Evolutionary conservation across 768 basidiomycete genomes (phyloP), one percentile per base, ranked within the genome.

Genomic region (Amanita rubescens): DNA sequence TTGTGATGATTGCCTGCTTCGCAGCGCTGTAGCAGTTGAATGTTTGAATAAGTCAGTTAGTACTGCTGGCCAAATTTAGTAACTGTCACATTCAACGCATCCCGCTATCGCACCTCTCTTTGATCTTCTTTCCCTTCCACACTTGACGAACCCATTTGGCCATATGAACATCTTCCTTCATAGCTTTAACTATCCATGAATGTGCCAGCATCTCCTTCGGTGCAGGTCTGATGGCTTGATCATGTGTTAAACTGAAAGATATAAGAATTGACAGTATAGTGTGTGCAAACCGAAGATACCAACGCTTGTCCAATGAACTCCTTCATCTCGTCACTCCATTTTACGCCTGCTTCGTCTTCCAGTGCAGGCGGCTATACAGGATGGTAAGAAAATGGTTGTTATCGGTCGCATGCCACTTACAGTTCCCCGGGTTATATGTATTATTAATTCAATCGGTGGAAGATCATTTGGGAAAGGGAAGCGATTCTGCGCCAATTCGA

Each of bases 401-500:
- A 20, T 43, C 54, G 51, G 59, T 46, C 65, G 17, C 32, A 33
- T 48, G 45, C 6, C 48, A 70, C 77, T 54, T 57, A 85, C 87
- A 72, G 89, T 87, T 64, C 85, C 82, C 45, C 79, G 75, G 5
- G 90, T 87, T 62, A 96, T 94, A 63, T 92, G 83, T 69, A 91
- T 86, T 73, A 97, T 82, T 50, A 97, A 75, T 64, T 97, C 95
- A 66, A 98, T 95, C n/a, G 91, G 84, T 5, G 90, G 84, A 25
- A 96, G 75, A 64, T 96, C 92, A 34, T 79, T 82, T 2, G 94
- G 89, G 73, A 96, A 98, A 9, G 96, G 96, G 75, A 96, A 97
- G 38, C 88, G 82, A 62, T 95, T 96, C 63, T 90, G 82, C 5
- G 94, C 89, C 20, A 99, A 81, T 70, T 98, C 96, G 60, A 98